A percentile compares a stretch with the other conserved stretches of the same genome.
Conservation (phyloP, 2,329 filamentous ascomycete genomes). For the Rachicladosporium sp. region DNA sequence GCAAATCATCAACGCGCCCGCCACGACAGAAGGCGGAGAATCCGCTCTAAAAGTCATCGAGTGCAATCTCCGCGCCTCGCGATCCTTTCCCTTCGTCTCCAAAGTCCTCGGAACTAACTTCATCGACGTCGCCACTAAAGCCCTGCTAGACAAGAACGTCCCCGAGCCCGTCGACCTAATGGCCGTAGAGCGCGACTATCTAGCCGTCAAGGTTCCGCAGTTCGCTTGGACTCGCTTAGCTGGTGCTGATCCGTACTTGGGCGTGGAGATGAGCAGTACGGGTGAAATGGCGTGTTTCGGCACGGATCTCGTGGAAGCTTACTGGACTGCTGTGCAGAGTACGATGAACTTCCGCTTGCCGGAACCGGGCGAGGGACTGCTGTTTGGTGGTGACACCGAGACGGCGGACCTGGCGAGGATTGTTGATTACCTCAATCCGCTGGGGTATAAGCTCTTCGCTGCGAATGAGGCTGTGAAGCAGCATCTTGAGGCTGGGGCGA, state of each 20-base stretch:
- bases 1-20: conserved; percentile 77
- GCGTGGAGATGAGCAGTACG: conserved; percentile 93
- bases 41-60: conserved; percentile 88
- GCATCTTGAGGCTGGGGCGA: conserved; percentile 61
- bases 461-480: conserved; percentile 70
- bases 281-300: conserved; percentile 99
- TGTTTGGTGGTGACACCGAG: conserved; percentile 75
- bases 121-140: conserved; percentile 89
- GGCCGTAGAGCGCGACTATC: conserved; percentile 75
- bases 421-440: conserved; percentile 73
- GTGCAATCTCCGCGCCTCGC: conserved; percentile 93
- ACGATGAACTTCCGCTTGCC: conserved; percentile 99
- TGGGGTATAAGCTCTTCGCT: conserved; percentile 90
- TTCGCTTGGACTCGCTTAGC: conserved; percentile 98
- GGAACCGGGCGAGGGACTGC: conserved; percentile 84
- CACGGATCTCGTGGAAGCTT: conserved; percentile 87
- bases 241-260: conserved; percentile 91
- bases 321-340: conserved; percentile 92
- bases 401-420: conserved; percentile 63
- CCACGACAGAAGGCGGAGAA: conserved; percentile 43
- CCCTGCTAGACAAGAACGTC: conserved; percentile 72
- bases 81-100: conserved; percentile 95
- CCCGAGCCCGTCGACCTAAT: conserved; percentile 81
- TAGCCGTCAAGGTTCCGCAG: conserved; percentile 95
- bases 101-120: conserved; percentile 96